Base-by-base conservation (phyloP, 192 early-diverging fungal species). In the Coemansia sp. region DNA sequence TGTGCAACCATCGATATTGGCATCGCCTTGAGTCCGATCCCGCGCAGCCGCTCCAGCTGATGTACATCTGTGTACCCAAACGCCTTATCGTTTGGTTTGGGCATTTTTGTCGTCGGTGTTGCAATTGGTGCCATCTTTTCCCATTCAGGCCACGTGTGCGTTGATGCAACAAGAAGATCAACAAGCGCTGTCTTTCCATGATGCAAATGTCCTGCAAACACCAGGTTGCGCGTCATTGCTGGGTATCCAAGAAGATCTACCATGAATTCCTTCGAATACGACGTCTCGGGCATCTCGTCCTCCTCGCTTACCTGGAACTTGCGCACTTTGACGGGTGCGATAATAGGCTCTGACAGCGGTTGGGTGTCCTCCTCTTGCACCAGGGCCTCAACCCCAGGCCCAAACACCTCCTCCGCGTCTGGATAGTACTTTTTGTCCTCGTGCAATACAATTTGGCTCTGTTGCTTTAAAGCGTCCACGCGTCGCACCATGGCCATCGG, bases 361-460 rank as follows among this genome's bases (percentile, higher is more conserved):
- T 98, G 96, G 5, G 98, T 94, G 74, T 99, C 98, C 77, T 98
- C 96, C 63, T 98, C 96, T 70, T 99, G 94, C 10, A 98, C 98
- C 57, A 99, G 66, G 1, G 91, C 88, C 70, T 99, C 98, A 16
- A 99, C 98, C 49, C 88, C 98, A 46, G 85, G 83, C 11, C 98
- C 98, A 80, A 95, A 99, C 19, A 99, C 90, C 66, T 98, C 96
- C 75, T 93, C 92, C 6, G 96, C 96, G n/a, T 91, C 89, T 5
- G 96, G 95, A 63, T 99, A 99, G 84, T 98, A 98, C 73, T 94
- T 93, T 74, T 99, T 99, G 71, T 99, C 96, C 75, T 99, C 98
- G 61, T 99, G 98, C 62, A 98, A 85, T 1, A 99, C 91, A 43
- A 99, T 87, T 69, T 95, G 93, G 55, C 83, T 90, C 56, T 70